phyloP scores from a whole-genome alignment of 108 stramenopile genomes.

The Cylindrotheca fusiformis region DNA sequence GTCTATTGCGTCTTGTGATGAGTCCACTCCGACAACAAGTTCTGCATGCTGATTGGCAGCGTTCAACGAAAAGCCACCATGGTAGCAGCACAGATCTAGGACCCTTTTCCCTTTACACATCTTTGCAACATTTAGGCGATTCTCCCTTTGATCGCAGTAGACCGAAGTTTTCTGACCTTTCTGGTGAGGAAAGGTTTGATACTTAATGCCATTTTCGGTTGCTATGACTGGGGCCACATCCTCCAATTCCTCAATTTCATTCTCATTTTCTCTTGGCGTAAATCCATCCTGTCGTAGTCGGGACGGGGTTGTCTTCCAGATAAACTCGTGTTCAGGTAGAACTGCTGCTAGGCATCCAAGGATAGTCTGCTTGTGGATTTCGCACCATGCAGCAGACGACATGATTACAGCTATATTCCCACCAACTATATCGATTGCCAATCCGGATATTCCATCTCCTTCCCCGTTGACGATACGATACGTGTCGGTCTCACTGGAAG shows the following conservation, averaged over 20 bases:
- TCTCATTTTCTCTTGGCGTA: slow-evolving; percentile 21
- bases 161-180: slow-evolving; percentile 96
- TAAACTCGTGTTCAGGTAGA: slow-evolving; percentile 43
- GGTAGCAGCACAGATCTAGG: slow-evolving; percentile 87
- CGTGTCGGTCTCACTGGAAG: slow-evolving; percentile 53
- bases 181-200: slow-evolving; percentile 59
- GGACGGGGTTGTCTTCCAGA: slow-evolving; percentile 73
- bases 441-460: slow-evolving; percentile 90
- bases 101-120: slow-evolving; percentile 65
- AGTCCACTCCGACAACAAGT: slow-evolving; percentile 76
- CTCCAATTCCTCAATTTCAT: slow-evolving; percentile 10
- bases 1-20: slow-evolving; percentile 82
- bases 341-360: slow-evolving; percentile 34
- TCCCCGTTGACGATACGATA: slow-evolving; percentile 93
- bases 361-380: slow-evolving; percentile 72
- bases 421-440: slow-evolving; percentile 89
- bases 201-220: slow-evolving; percentile 78
- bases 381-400: slow-evolving; percentile 91
- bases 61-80: slow-evolving; percentile 87
- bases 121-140: slow-evolving; percentile 63
- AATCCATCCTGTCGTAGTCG: slow-evolving; percentile 79
- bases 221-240: slow-evolving; percentile 39
- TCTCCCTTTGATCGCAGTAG: slow-evolving; percentile 97
- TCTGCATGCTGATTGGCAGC: slow-evolving; percentile 67
- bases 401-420: slow-evolving; percentile 70